Evolutionary conservation across 2,329 filamentous ascomycete genomes (phyloP), one percentile per base, ranked within the genome.

Genomic region (Aspergillus sp.): DNA sequence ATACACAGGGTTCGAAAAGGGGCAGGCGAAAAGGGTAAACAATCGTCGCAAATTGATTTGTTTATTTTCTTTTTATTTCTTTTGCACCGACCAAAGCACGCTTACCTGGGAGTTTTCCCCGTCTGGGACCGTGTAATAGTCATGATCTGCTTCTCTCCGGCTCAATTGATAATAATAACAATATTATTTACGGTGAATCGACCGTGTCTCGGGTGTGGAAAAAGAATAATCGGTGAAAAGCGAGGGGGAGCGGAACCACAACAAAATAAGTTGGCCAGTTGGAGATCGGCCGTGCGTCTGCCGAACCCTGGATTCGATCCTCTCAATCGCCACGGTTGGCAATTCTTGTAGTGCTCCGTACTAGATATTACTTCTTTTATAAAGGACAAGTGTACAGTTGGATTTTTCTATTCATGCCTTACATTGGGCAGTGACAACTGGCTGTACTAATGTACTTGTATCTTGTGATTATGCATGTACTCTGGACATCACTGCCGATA

Each of bases 51-150:
- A 44, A 30, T 41, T 42, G 33, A 33, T 23, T 51, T 12, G 25
- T 30, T 30, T 30, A 30, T 30, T 41, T 32, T 45, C 38, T 17
- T 41, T 17, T 17, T 30, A 27, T 10, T 7, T 5, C n/a, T 37
- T 15, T 15, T 17, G 17, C 17, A 37, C n/a, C 43, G 23, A 15
- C 41, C 33, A 49, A 53, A 48, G 35, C 41, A 30, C 49, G 67
- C 70, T 63, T 70, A 77, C 74, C 64, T 75, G 53, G 74, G 74
- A 50, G 74, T 75, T 60, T 73, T 74, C 55, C 74, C 74, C 54
- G 74, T 71, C 62, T 77, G 73, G 39, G 74, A 77, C 49, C 75
- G 73, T 46, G 74, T 77, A 46, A 74, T 54, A 45, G 68, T 71
- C 73, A 75, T 75, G 46, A 50, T 63, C n/a, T 25, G 17, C 41